Evolutionary conservation across 768 basidiomycete species (phyloP), one percentile per base, ranked within the genome.

Genomic region (Mycena indigotica): DNA sequence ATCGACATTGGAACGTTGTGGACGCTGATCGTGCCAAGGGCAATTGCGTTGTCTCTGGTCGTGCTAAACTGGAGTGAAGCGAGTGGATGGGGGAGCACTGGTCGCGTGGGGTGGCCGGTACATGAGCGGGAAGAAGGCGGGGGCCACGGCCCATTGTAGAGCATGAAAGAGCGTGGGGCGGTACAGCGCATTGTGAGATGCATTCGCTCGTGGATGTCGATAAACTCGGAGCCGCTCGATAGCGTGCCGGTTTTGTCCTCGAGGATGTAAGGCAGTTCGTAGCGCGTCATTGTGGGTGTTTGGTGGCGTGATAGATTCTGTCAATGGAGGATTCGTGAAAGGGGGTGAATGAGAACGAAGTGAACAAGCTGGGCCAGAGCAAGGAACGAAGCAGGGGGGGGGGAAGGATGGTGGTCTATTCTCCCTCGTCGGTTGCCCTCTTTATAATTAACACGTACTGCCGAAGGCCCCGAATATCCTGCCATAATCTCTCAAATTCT

Each of bases 151-250:
- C 41, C 41, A 60, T 84, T 79, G 66, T 79, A 82, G 46, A 87
- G 75, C 73, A 80, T 81, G 67, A 82, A 88, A 21, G 77, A 76
- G 0, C 75, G 73, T 39, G 75, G 78, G 1, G 75, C 72, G 8
- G 80, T 84, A 58, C 83, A 79, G 30, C 79, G 77, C 54, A 84
- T 72, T 50, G 66, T 69, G 59, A 86, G 72, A 28, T 73, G 73
- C 66, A 86, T 76, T 19, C 87, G 84, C 48, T 83, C 83, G 68
- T 88, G 75, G 61, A 87, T 74, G 70, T 89, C 88, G 49, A 79
- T 66, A 65, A 85, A 89, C 19, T 84, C 80, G 3, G 85, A 80
- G 30, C 80, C 83, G 35, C 12, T 10, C 13, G 73, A 72, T 32
- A 85, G 69, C 30, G 65, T 70, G 3, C 86, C 86, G 5, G 80